Percentiles rank a stretch among this genome's conserved stretches.
Evolutionary conservation across 73 alveolate genomes (phyloP).

Genomic region (Paramecium bursaria): DNA sequence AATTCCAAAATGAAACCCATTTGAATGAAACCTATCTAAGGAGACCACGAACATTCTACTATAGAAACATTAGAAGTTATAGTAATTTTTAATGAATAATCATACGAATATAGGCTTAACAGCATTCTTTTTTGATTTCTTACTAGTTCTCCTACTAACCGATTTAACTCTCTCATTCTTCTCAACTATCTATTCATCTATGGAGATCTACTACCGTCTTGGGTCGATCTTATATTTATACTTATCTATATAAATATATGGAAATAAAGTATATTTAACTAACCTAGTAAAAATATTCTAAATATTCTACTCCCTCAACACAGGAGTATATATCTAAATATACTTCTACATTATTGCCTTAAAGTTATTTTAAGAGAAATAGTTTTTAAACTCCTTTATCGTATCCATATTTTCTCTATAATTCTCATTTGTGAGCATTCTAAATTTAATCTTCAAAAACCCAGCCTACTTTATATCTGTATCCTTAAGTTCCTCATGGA

Average conservation of each 20-base stretch:
- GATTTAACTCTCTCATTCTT: too few species aligned
- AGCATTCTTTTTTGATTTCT: too few species aligned
- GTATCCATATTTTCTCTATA: constrained; percentile 28
- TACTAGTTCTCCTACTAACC: too few species aligned
- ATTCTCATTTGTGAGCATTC: not conserved
- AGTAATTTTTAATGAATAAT: too few species aligned
- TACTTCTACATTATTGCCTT: not conserved
- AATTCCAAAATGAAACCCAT: too few species aligned
- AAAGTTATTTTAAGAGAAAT: not conserved
- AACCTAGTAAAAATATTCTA: not conserved
- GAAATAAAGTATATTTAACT: constrained; percentile 11
- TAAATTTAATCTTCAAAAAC: not conserved
- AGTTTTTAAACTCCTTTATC: not conserved
- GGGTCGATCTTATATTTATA: constrained; percentile 37
- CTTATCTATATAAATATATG: constrained; percentile 27
- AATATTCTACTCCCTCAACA: not conserved
- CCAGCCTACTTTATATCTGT: not conserved
- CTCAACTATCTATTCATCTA: too few species aligned
- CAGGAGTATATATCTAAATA: not conserved
- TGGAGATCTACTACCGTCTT: too few species aligned
- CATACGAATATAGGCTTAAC: too few species aligned
- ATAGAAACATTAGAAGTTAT: too few species aligned
- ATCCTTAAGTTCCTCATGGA: constrained; percentile 9
- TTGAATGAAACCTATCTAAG: too few species aligned
- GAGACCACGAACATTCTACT: too few species aligned